Conservation (phyloP, 2,329 filamentous ascomycete genomes). For the Hirsutella thompsonii region DNA sequence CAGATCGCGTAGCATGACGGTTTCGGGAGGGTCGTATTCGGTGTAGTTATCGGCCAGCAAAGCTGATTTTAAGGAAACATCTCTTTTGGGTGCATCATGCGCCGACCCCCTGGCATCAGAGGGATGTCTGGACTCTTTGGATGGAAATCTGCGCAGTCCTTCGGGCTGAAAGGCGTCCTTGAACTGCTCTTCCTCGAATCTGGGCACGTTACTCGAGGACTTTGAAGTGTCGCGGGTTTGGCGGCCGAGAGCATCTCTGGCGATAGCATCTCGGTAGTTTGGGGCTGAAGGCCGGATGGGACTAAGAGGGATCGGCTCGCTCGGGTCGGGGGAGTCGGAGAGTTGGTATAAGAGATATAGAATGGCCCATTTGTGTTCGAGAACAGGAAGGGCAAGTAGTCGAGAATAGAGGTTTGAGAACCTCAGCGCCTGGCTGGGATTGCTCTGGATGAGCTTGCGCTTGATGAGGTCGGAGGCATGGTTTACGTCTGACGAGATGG, state of each 20-base stretch:
- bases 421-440: slow-evolving; percentile 63
- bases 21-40: slow-evolving; percentile 49
- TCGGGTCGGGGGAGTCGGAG: slow-evolving; percentile 51
- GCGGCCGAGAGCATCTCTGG: slow-evolving; percentile 21
- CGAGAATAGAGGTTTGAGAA: slow-evolving; percentile 88
- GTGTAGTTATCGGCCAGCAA: slow-evolving; percentile 43
- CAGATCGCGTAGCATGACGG: slow-evolving; percentile 60
- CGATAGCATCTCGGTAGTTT: slow-evolving; percentile 24
- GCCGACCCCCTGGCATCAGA: slow-evolving; percentile 21
- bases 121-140: slow-evolving; percentile 24
- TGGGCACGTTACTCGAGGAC: slow-evolving; percentile 20
- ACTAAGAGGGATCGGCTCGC: slow-evolving; percentile 34
- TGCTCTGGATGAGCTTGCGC: slow-evolving; percentile 68
- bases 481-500: slow-evolving; percentile 61
- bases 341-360: slow-evolving; percentile 81
- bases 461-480: slow-evolving; percentile 91
- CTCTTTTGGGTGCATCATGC: slow-evolving; percentile 24
- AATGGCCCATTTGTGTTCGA: slow-evolving; percentile 95
- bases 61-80: slow-evolving; percentile 44
- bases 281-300: slow-evolving; percentile 25
- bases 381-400: slow-evolving; percentile 77
- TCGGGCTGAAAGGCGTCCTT: slow-evolving; percentile 42
- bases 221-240: slow-evolving; percentile 25
- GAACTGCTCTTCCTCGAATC: slow-evolving; percentile 34
- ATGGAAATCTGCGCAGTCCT: slow-evolving; percentile 32